Evolutionary conservation across 495 filamentous ascomycete species (phyloP), one percentile per base, ranked within the genome.

Genomic region (Cladorrhinum samala): DNA sequence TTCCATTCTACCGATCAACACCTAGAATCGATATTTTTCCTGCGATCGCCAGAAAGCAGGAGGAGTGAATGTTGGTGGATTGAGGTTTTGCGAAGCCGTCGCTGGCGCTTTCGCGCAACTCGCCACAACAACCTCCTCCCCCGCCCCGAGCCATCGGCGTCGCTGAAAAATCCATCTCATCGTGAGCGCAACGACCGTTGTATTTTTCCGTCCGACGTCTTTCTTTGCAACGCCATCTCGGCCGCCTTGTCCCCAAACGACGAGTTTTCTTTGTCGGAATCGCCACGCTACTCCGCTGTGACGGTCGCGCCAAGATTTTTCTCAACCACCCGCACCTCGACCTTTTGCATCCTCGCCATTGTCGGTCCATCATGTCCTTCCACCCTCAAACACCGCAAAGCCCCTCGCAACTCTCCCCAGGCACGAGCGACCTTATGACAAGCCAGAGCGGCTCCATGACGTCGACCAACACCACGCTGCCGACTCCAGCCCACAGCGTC

Each of bases 381-480:
- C 76, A 79, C 61, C 78, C 78, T 37, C 76, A 79, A 56, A 81
- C 78, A n/a, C 78, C 78, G 55, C 75, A 81, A 66, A 81, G 78
- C 57, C 78, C 78, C 60, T 80, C 78, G 60, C 74, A 76, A 55
- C 66, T 74, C 53, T 77, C 74, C 50, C 74, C 75, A 33, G 68
- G 61, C 57, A 68, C 68, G 59, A 71, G 61, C 57, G 73, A 75
- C 50, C 68, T 65, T 50, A 62, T 60, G 54, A 70, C 64, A 49
- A 74, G 70, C 70, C 67, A 71, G 66, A 68, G 65, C 49, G 69
- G 66, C 55, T 75, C 72, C 39, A 71, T 69, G 61, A 65, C 67
- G 42, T 69, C 73, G 21, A 69, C 68, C 49, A 69, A 73, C 36
- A 70, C 71, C 43, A 63, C 71, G 45, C 56, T 78, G 58, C 74